phyloP scores from a whole-genome alignment of 2,329 filamentous ascomycete genomes.

The Penicillium occitanis region DNA sequence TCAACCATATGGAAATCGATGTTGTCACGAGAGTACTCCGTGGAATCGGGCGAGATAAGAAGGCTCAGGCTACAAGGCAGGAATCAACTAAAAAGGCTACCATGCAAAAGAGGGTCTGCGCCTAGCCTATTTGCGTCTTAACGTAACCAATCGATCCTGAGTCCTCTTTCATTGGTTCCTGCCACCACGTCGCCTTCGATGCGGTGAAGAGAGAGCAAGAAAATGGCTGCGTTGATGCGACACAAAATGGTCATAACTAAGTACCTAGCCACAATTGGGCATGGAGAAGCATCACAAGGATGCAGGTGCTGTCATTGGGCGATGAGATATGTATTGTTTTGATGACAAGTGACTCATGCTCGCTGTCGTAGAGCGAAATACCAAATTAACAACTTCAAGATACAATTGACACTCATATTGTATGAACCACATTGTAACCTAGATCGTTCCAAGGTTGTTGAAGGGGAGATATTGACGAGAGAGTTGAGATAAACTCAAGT shows the following conservation, averaged over 20 bases:
- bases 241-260: neutral
- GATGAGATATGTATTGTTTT: neutral
- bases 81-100: constrained; percentile 2
- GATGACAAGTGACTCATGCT: constrained; percentile 5
- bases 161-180: constrained; percentile 3
- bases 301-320: neutral
- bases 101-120: neutral
- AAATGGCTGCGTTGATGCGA: constrained; percentile 19
- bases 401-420: neutral
- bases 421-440: neutral
- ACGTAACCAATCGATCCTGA: neutral
- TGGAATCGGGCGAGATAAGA: neutral
- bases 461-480: neutral
- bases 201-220: constrained; percentile 29
- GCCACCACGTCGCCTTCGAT: constrained; percentile 28
- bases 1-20: neutral
- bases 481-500: neutral
- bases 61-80: constrained; percentile 13
- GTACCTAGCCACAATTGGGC: constrained; percentile 8
- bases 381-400: neutral
- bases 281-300: neutral
- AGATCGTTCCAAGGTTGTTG: neutral
- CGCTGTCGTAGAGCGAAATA: neutral
- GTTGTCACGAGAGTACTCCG: neutral
- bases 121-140: neutral